Evolutionary conservation across 2,329 filamentous ascomycete genomes (phyloP), one percentile per base, ranked within the genome.

Genomic region (Hymenoscyphus infarciens): DNA sequence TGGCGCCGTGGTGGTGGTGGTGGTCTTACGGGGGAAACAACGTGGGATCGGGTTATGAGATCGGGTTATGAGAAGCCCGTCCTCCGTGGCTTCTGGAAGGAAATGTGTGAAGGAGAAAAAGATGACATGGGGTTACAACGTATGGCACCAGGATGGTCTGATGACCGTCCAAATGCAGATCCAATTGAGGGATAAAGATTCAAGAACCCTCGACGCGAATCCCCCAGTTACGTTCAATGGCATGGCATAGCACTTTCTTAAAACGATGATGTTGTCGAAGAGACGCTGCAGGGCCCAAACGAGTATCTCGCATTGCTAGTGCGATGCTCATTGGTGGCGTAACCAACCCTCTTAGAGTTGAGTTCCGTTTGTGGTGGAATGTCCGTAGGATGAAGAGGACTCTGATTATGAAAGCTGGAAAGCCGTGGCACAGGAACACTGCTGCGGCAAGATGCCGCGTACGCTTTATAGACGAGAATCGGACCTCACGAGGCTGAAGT

Each of bases 11-110:
- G n/a, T n/a, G n/a, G n/a, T n/a, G n/a, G n/a, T n/a, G n/a, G n/a
- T n/a, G 45, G 45, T 25, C 42, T 49, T 49, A 52, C 45, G 45
- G 45, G 45, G 45, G 45, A 52, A 52, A 52, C 45, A 52, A 45
- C 19, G 19, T 22, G 45, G 16, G 45, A 52, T 52, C 45, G 45
- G 45, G 45, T 10, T 25, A 22, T 52, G 19, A 13, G 22, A 52
- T 52, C 45, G 45, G 45, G 45, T 10, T 25, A 22, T 52, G 19
- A 13, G 22, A 52, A 52, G 19, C 3, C 45, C 45, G 45, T 13
- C 19, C 45, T 52, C 45, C 45, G 45, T 25, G 22, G 45, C 19
- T 22, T 52, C 45, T 10, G 45, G 19, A 52, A 52, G 45, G 22
- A 52, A 22, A 38, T 38, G 13, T 38, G 13, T 15, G 13, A 38